Base-by-base conservation (phyloP, 1,284 basidiomycete genomes). In the Puccinia coronata region DNA sequence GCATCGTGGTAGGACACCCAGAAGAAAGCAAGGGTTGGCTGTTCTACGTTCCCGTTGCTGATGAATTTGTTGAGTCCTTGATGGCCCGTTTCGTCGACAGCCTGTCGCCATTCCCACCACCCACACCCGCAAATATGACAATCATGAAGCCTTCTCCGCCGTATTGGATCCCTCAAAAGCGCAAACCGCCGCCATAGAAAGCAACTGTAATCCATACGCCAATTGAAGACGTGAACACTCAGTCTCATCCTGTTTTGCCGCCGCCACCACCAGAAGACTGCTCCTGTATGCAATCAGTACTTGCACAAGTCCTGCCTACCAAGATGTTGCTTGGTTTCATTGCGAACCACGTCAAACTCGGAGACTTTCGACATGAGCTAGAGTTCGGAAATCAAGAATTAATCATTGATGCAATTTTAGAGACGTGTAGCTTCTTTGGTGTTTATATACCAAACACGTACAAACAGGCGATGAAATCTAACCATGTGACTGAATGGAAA, bases 401-500 rank as follows among this genome's bases (percentile, higher is more conserved):
- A 23, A 39, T 67, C 39, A 23, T 67, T 2, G 34, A 67, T 41
- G n/a, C 4, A 18, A 41, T 67, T 18, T 14, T 67, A 2, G 34
- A 39, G 34, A 23, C 31, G 20, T 67, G 63, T 23, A 2, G 9
- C 11, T 67, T 67, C 36, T 67, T 39, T 39, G 23, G 39, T 4
- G 12, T 41, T 41, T 8, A 39, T 41, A 41, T 67, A 12, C 69
- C 43, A 12, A 47, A 31, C 3, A 49, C 47, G 20, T 71, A 16
- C 49, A 51, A n/a, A 31, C 69, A 71, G 25, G 69, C 39, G 18
- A 71, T 47, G 69, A 47, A 49, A 16, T 71, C 69, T 28, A 9
- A 11, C 16, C 12, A 71, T n/a, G 14, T 25, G n/a, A 11, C 8
- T 6, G 6, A 25, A 4, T 71, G 69, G 69, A 47, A 53, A 43